Conservation (phyloP, 78 protist genomes). For the Dictyostelium firmibasis region DNA sequence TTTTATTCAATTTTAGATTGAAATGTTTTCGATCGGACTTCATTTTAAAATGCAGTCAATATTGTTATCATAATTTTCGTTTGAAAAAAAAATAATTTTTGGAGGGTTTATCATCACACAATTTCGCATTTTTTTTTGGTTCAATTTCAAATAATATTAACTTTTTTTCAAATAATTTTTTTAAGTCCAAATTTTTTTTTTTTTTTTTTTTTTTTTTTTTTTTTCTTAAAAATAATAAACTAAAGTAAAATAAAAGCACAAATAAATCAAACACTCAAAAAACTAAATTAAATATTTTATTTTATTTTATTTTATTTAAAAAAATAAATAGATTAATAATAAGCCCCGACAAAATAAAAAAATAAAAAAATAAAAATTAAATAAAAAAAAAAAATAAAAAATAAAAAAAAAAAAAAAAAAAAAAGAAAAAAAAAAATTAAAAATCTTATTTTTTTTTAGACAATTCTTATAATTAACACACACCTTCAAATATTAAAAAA, state of each 20-base stretch:
- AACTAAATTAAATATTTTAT: too few relatives aligned
- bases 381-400: neutral
- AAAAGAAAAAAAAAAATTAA: neutral
- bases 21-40: too few relatives aligned
- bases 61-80: too few relatives aligned
- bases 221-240: neutral
- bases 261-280: too few relatives aligned
- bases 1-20: too few relatives aligned
- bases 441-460: neutral
- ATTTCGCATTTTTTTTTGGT: too few relatives aligned
- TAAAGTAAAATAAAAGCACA: too few relatives aligned
- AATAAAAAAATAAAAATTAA: neutral
- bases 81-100: neutral
- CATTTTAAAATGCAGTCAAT: too few relatives aligned
- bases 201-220: too few relatives aligned
- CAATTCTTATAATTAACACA: neutral
- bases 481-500: neutral
- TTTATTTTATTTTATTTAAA: too few relatives aligned
- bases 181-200: too few relatives aligned
- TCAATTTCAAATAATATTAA: neutral
- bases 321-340: neutral
- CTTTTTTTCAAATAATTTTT: neutral
- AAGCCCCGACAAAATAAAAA: neutral
- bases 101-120: neutral
- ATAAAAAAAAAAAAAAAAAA: neutral